A percentile compares a stretch with the other conserved stretches of the same genome.
Conservation (phyloP, 805 yeast species). For the Ogataea glucozyma region DNA sequence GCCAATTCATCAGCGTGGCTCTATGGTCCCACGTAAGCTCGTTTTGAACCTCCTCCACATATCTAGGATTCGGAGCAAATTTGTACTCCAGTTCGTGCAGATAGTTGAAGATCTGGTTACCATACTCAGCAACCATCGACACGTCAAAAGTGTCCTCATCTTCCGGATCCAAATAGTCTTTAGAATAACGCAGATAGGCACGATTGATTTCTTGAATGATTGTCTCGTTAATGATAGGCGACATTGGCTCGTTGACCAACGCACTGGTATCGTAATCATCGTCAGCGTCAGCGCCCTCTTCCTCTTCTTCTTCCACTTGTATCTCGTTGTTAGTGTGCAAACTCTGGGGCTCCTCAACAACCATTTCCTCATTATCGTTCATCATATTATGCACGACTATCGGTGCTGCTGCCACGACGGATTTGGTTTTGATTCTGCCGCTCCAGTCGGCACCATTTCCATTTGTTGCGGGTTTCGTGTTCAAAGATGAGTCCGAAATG, state of each 20-base stretch:
- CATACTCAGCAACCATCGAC: slow-evolving; percentile 93
- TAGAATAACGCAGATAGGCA: slow-evolving; percentile 53
- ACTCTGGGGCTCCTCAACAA: slow-evolving; percentile 1
- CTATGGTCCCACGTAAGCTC: slow-evolving; percentile 77
- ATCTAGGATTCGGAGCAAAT: slow-evolving; percentile 70
- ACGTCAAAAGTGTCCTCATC: slow-evolving; percentile 86
- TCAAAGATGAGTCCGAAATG: slow-evolving; percentile 30
- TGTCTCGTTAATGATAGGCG: slow-evolving; percentile 52
- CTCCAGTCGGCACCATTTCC: slow-evolving; percentile 1
- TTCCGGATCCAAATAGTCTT: slow-evolving; percentile 58
- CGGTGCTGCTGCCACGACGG: not conserved
- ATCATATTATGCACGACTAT: not conserved
- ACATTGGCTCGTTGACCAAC: slow-evolving; percentile 48
- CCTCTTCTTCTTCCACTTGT: slow-evolving; percentile 17
- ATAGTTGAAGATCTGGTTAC: slow-evolving; percentile 79
- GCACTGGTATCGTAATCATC: slow-evolving; percentile 32
- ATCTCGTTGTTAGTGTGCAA: slow-evolving; percentile 1
- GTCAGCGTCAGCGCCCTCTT: slow-evolving; percentile 41
- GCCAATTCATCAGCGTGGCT: slow-evolving; percentile 84
- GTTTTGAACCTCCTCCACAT: slow-evolving; percentile 74
- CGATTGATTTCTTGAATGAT: slow-evolving; percentile 51
- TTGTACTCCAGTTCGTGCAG: slow-evolving; percentile 68
- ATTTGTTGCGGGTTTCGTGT: slow-evolving; percentile 16
- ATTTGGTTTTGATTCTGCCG: not conserved
- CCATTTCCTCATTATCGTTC: slow-evolving; percentile 3